Conservation (phyloP, 2,329 filamentous ascomycete genomes). For the Ceratocystis ficicola region DNA sequence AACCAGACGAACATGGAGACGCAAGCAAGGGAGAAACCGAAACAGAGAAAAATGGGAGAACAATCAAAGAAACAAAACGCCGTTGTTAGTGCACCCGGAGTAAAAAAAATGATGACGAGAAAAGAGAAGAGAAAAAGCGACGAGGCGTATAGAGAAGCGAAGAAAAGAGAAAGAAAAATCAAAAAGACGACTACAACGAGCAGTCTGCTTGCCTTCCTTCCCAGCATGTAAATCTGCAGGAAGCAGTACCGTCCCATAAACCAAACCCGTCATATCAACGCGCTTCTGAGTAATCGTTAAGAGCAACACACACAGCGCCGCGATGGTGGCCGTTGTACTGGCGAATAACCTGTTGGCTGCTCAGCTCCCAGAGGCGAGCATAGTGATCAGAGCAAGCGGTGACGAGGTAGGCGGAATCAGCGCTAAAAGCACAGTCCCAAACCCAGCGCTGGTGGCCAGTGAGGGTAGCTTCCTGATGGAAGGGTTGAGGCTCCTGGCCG, state of each 20-base stretch:
- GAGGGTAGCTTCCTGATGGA: slow-evolving; percentile 73
- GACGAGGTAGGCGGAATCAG: slow-evolving; percentile 83
- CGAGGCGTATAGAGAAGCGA: too few relatives aligned
- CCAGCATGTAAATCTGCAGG: too few relatives aligned
- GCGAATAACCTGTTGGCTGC: slow-evolving; percentile 75
- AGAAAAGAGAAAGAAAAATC: too few relatives aligned
- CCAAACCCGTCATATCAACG: slow-evolving; percentile 7
- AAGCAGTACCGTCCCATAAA: background rate
- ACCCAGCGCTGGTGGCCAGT: slow-evolving; percentile 91
- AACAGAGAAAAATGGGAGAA: too few relatives aligned
- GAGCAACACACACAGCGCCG: slow-evolving; percentile 79
- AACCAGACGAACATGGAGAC: too few relatives aligned
- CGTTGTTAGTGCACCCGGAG: background rate
- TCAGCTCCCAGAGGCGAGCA: slow-evolving; percentile 78
- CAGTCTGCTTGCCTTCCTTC: background rate
- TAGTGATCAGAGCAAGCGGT: slow-evolving; percentile 92
- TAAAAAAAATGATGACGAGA: background rate
- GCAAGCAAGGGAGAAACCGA: too few relatives aligned
- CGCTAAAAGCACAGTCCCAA: slow-evolving; percentile 93
- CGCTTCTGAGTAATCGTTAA: slow-evolving; percentile 70
- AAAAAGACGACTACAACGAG: background rate
- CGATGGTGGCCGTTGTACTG: slow-evolving; percentile 94
- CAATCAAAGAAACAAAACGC: background rate
- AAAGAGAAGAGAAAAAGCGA: background rate
- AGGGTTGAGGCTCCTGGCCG: slow-evolving; percentile 42